Evolutionary conservation across 805 yeast genomes (phyloP), one percentile per base, ranked within the genome.

Genomic region (Maudiozyma pseudohumilis): DNA sequence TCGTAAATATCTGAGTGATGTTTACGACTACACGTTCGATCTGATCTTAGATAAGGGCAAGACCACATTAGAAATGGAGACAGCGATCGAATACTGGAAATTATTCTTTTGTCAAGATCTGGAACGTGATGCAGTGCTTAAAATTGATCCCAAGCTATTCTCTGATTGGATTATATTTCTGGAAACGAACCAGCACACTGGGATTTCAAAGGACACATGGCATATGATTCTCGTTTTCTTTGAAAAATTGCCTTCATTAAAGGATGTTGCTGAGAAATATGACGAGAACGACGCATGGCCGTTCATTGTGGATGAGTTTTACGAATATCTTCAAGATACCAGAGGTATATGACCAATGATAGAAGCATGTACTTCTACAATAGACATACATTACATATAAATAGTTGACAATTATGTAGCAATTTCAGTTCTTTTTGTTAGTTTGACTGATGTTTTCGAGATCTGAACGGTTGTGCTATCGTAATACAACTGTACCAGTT

Each of bases 231-330:
- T 69, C 38, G 75, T 77, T 39, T 85, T 87, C 50, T 59, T 80
- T 39, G 59, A 63, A 38, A 72, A 72, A 42, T 68, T 68, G 41
- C 59, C 73, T 1, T 44, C 55, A 13, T 82, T 84, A 41, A 74
- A 81, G 0, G 44, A 52, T 1, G 63, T 89, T 5, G 59, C 60
- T 12, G 31, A 39, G 2, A 61, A 59, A 2, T 88, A 87, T 57
- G 88, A 81, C 48, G 92, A 80, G 45, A 71, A 73, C 47, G 87
- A 81, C 18, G 83, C 96, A 1, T 89, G 97, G 97, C 98, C 97
- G 5, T 74, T 83, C 38, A 64, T 85, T 13, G 75, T 89, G 46
- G 98, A 89, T 56, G 85, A 77, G 41, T 89, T 74, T 53, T 81
- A 85, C 17, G 94, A 81, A 45, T 68, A 68, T 50, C 63, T 61